Base-by-base conservation (phyloP, 2,329 filamentous ascomycete genomes). In the Phyllosticta paracitricarpa region DNA sequence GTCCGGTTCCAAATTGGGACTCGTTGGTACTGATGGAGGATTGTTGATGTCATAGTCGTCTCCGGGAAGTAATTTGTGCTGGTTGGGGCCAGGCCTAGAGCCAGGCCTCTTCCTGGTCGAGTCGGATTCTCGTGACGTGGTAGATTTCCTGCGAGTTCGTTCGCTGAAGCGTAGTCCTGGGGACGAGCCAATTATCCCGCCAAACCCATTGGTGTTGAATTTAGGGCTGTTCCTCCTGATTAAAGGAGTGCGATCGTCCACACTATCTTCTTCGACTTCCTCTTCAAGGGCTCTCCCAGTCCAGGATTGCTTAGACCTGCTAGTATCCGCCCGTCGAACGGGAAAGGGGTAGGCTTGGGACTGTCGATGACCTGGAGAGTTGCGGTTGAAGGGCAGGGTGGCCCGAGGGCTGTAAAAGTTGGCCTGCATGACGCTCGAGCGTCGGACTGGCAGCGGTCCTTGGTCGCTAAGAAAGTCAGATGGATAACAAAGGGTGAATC, bases 31-130 rank as follows among this genome's bases (percentile, higher is more conserved):
- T 0, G 84, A 87, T 0, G 84, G 84, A 10, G 84, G 84, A 64
- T 87, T 86, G 70, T 87, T 87, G 65, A 87, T 79, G 75, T 86
- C 81, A 72, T 84, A 84, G 55, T 80, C 78, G 48, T 69, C 65
- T 40, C 70, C 62, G 54, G 66, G 68, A 33, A 69, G 64, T n/a
- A 70, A 71, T 61, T 68, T 68, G 56, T 71, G 70, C 28, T 65
- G 66, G 51, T 63, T 65, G 51, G 73, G 70, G 22, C 67, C 63
- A 24, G 70, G 68, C 25, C 66, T 64, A 8, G 61, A 56, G 14
- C 48, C 61, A 3, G 40, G 12, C 61, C 59, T 63, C 58, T 59
- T 68, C 55, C 59, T 66, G 63, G 70, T 72, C 30, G 72, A 72
- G 6, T 59, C 62, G 6, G 73, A 75, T n/a, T 48, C 40, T 48